A percentile compares a stretch with the other conserved stretches of the same genome.
Evolutionary conservation across 129 eudicot species (phyloP).

Genomic region (Tagetes patula): DNA sequence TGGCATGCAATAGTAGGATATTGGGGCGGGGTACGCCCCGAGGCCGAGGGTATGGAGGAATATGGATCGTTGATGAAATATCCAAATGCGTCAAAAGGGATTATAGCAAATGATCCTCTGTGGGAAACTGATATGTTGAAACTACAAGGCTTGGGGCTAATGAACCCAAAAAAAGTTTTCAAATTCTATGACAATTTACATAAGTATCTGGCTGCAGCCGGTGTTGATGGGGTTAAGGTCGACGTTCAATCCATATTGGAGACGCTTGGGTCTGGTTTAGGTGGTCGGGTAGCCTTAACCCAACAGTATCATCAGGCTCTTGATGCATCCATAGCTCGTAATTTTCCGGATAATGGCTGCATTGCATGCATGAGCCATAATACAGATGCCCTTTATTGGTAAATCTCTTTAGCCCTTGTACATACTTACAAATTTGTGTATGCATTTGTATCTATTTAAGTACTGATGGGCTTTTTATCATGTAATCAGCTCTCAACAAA

Average conservation of each 20-base stretch:
- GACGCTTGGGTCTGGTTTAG: constrained; percentile 75
- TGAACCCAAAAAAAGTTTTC: constrained; percentile 67
- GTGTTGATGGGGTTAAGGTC: constrained; percentile 84
- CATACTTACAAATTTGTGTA: neutral
- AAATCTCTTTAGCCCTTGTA: constrained; percentile 13
- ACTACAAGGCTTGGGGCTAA: constrained; percentile 65
- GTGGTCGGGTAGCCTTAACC: constrained; percentile 77
- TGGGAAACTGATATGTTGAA: constrained; percentile 67
- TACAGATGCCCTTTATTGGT: constrained; percentile 78
- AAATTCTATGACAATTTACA: constrained; percentile 66
- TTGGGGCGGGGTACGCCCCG: constrained; percentile 86
- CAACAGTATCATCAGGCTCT: constrained; percentile 74
- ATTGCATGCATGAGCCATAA: constrained; percentile 85
- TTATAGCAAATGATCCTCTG: constrained; percentile 66
- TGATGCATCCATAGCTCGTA: constrained; percentile 65
- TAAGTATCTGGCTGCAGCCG: constrained; percentile 61
- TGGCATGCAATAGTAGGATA: constrained; percentile 86
- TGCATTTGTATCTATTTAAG: neutral
- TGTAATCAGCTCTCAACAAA: constrained; percentile 74
- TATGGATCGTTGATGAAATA: constrained; percentile 58
- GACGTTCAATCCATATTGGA: constrained; percentile 75
- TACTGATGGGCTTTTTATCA: constrained; percentile 16
- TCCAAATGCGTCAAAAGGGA: constrained; percentile 60
- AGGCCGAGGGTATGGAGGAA: constrained; percentile 68
- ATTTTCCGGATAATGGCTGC: constrained; percentile 78